Evolutionary conservation across 345 rosid genomes (phyloP).

Genomic region (Reutealis trisperma): DNA sequence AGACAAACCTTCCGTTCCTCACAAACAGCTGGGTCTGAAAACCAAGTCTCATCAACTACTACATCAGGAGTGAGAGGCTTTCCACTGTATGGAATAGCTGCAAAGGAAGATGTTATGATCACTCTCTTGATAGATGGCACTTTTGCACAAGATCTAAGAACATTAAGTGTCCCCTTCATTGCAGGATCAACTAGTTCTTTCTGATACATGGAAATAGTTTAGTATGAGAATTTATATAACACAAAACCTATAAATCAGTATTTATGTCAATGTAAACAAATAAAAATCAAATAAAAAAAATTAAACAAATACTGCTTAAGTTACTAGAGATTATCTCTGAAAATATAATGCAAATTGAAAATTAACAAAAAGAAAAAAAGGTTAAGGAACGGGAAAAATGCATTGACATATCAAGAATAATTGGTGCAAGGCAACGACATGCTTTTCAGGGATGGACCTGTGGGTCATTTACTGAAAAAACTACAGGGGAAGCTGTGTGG

Average conservation of each 20-base stretch:
- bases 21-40: background rate
- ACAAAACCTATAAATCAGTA: background rate
- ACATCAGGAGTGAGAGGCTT: conserved; percentile 17
- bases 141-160: conserved; percentile 23
- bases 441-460: conserved; percentile 7
- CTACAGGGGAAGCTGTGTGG: conserved; percentile 23
- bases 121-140: conserved; percentile 21
- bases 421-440: background rate
- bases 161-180: conserved; percentile 24
- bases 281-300: too few relatives aligned
- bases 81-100: conserved; percentile 1
- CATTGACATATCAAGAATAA: background rate
- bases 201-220: background rate
- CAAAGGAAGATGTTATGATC: conserved; percentile 19
- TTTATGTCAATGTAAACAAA: background rate
- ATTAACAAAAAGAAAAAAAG: background rate
- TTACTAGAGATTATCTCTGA: background rate
- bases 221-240: background rate
- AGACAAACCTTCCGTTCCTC: conserved; percentile 4
- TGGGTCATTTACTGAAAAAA: conserved; percentile 7
- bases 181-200: conserved; percentile 18
- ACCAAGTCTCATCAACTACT: conserved; percentile 12
- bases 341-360: background rate
- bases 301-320: background rate
- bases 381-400: too few relatives aligned